Conservation (phyloP, 1,284 basidiomycete species). For the Trametes pubescens region DNA sequence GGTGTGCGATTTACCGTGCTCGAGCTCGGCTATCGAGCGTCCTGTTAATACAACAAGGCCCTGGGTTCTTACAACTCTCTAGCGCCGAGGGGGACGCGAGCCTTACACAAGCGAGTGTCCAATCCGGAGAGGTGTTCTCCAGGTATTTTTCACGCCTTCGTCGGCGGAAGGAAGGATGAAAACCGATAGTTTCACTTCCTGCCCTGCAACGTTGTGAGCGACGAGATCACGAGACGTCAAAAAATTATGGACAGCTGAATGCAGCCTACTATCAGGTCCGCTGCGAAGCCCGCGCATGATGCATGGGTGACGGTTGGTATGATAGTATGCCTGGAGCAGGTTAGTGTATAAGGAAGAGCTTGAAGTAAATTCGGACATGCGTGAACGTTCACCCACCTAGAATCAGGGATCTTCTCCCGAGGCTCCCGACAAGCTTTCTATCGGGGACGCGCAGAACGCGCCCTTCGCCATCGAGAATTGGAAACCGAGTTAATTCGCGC, state of each 20-base stretch:
- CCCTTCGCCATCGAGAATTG: background rate
- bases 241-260: background rate
- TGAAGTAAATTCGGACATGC: too few species aligned
- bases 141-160: background rate
- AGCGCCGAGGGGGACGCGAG: background rate
- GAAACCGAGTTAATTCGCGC: background rate
- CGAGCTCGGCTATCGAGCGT: background rate
- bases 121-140: background rate
- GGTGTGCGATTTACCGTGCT: too few species aligned
- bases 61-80: background rate
- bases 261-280: background rate
- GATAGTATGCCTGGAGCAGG: background rate
- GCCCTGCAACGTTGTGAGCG: background rate
- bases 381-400: too few species aligned
- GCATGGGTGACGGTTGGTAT: background rate
- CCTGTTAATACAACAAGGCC: background rate
- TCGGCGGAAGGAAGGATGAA: background rate
- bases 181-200: background rate
- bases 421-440: background rate
- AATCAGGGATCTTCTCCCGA: too few species aligned
- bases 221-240: background rate
- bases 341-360: background rate
- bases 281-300: background rate
- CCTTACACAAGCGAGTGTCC: background rate
- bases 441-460: background rate